phyloP scores from a whole-genome alignment of 306 rosid species.

The Erythrophleum fordii region DNA sequence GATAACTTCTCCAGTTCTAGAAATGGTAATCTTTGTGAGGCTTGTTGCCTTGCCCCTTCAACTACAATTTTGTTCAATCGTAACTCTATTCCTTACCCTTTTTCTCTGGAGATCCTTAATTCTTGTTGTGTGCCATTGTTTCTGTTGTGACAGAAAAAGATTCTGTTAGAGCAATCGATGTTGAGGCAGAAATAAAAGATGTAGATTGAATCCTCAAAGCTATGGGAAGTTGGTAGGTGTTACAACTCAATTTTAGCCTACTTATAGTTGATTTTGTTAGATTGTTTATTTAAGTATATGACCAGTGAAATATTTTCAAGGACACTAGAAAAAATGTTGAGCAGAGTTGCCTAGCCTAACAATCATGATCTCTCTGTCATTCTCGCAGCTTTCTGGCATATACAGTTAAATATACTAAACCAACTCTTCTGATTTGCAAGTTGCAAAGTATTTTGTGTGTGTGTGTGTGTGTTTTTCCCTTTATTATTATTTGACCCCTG shows the following conservation, averaged over 20 bases:
- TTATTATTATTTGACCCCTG: too few species aligned
- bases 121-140: conserved; percentile 13
- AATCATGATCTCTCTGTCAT: too few species aligned
- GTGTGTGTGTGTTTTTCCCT: too few species aligned
- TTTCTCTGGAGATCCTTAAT: conserved; percentile 7
- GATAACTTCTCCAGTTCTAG: conserved; percentile 56
- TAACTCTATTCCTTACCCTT: not conserved
- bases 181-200: conserved; percentile 92
- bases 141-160: conserved; percentile 57
- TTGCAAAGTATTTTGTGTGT: too few species aligned
- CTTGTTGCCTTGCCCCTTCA: conserved; percentile 16
- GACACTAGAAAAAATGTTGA: too few species aligned
- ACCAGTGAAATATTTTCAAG: too few species aligned
- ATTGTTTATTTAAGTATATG: too few species aligned
- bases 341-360: too few species aligned
- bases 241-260: not conserved
- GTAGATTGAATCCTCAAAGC: conserved; percentile 61
- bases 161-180: conserved; percentile 66
- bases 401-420: too few species aligned
- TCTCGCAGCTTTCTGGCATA: too few species aligned
- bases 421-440: too few species aligned
- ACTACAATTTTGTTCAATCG: conserved; percentile 3
- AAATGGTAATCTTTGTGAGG: conserved; percentile 57
- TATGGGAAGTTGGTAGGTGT: not conserved
- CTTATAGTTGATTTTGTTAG: not conserved